A percentile compares a stretch with the other conserved stretches of the same genome.
Evolutionary conservation across 805 yeast genomes (phyloP).

Genomic region (Myxozyma udenii): DNA sequence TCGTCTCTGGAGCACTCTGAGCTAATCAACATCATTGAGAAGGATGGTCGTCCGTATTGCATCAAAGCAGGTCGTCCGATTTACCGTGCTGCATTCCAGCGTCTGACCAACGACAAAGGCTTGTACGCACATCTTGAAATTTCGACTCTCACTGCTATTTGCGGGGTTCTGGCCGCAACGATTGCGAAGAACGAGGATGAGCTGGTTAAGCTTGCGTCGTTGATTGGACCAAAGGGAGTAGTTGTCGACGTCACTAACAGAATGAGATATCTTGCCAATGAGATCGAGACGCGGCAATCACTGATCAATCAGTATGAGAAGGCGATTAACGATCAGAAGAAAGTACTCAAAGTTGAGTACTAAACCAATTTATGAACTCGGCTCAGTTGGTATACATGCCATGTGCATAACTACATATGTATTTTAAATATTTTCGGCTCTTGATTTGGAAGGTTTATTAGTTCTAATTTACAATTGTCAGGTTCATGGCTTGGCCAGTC

Average conservation of each 20-base stretch:
- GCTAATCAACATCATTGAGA: constrained; percentile 65
- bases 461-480: no score
- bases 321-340: constrained; percentile 31
- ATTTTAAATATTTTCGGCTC: no score
- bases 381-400: no score
- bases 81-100: constrained; percentile 71
- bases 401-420: no score
- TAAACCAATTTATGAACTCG: no score
- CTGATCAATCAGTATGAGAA: constrained; percentile 50
- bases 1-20: constrained; percentile 76
- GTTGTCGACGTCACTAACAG: constrained; percentile 58
- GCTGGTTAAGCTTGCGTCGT: constrained; percentile 40
- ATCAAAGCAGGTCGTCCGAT: constrained; percentile 82
- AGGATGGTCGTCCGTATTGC: constrained; percentile 66
- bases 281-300: constrained; percentile 60
- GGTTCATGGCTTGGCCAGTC: constrained; percentile 3
- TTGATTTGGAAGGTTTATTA: background rate
- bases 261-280: constrained; percentile 61
- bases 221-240: constrained; percentile 34
- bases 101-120: constrained; percentile 56
- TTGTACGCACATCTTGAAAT: constrained; percentile 63
- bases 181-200: constrained; percentile 71
- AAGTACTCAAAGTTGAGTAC: constrained; percentile 21
- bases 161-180: constrained; percentile 58
- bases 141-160: constrained; percentile 52